Base-by-base conservation (phyloP, 2,329 filamentous ascomycete genomes). In the Aspergillus arachidicola region DNA sequence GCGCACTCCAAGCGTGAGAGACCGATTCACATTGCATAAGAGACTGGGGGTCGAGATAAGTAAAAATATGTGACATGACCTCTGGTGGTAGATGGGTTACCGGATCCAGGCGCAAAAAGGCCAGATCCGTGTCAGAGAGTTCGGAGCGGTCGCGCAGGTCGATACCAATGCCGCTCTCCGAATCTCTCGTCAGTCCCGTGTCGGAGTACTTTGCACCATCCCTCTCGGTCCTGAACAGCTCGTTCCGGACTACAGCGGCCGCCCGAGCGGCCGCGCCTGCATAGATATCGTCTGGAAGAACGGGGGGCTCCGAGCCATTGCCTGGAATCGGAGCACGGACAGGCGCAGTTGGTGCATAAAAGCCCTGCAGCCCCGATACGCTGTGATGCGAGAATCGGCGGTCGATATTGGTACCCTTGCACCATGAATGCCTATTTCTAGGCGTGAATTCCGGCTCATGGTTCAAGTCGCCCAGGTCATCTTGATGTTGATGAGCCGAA, bases 51-150 rank as follows among this genome's bases (percentile, higher is more conserved):
- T 89, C 87, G 46, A 90, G 81, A 69, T 85, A 85, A 1, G 85
- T 84, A 60, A 91, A 80, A 57, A 90, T 82, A 48, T 85, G 80
- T 30, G 86, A 82, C 64, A 84, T 80, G 46, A 90, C 79, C 74
- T 90, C 88, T 12, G 83, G 76, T 2, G 88, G 88, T 4, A 91
- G 79, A 10, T 79, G 75, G 45, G 78, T 75, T 38, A 86, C 80
- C 23, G 86, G 86, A 71, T 89, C 86, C 80, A 77, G 66, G 54
- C 79, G 78, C 36, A 79, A 62, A 30, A 82, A 64, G 38, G 76
- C 75, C 50, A 76, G 65, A 55, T 76, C 75, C 12, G 68, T 65
- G 26, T 79, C 73, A 1, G 75, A 75, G 12, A 72, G 63, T 19
- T 80, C 77, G 10, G 74, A 73, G 38, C 69, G 73, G 61, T 79